phyloP scores from a whole-genome alignment of 768 basidiomycete genomes.

The Rhizopogon vinicolor region DNA sequence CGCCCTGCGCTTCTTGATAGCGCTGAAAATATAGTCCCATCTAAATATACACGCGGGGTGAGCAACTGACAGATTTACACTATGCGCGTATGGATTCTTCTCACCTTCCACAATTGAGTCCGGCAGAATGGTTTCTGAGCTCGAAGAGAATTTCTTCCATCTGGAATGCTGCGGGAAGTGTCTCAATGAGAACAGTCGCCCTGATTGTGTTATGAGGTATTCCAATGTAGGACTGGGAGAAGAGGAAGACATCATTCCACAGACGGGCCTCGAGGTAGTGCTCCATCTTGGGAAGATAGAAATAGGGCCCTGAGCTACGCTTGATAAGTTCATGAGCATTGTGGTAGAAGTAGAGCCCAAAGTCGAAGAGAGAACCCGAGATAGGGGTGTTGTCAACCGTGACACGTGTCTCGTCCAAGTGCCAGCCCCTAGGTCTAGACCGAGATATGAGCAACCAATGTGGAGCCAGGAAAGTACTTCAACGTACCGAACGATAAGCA shows the following conservation, averaged over 20 bases:
- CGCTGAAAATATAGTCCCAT: conserved; percentile 96
- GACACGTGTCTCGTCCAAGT: conserved; percentile 91
- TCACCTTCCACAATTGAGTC: conserved; percentile 93
- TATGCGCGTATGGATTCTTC: conserved; percentile 8
- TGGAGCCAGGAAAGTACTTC: conserved; percentile 12
- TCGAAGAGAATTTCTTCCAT: conserved; percentile 99
- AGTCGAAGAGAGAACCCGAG: conserved; percentile 94
- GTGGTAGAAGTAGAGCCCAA: conserved; percentile 96
- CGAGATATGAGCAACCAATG: neutral
- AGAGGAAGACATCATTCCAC: conserved; percentile 97
- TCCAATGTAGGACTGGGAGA: conserved; percentile 87
- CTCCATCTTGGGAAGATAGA: conserved; percentile 99
- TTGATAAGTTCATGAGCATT: conserved; percentile 92
- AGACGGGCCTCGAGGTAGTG: conserved; percentile 94
- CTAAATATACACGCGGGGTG: conserved; percentile 33
- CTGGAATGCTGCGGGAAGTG: conserved; percentile 97
- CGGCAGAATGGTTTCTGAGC: conserved; percentile 90
- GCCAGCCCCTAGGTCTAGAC: conserved; percentile 92
- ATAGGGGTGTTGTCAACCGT: conserved; percentile 85
- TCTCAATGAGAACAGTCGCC: conserved; percentile 94
- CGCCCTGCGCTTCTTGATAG: conserved; percentile 95
- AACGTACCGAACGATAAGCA: conserved; percentile 81
- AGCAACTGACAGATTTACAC: neutral
- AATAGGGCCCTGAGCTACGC: conserved; percentile 89
- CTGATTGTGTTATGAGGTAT: conserved; percentile 86